Evolutionary conservation across 768 basidiomycete genomes (phyloP).

Genomic region (Naganishia onofrii): DNA sequence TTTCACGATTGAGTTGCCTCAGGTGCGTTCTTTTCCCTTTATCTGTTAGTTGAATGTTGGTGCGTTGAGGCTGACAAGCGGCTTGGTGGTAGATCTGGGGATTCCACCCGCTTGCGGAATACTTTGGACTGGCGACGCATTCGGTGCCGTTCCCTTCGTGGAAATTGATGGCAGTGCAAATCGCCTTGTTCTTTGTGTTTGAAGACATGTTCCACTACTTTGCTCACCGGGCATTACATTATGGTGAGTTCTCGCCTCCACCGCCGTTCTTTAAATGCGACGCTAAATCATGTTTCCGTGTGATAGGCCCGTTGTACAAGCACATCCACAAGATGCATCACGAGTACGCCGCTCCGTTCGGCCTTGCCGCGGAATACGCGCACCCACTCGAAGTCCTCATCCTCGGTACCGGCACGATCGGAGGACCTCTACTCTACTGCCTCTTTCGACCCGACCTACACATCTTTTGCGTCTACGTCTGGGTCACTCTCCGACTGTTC

Average conservation of each 20-base stretch:
- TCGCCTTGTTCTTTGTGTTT: slow-evolving; percentile 86
- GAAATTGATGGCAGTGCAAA: slow-evolving; percentile 68
- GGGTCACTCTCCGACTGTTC: slow-evolving; percentile 91
- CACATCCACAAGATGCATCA: slow-evolving; percentile 97
- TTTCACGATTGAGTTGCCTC: slow-evolving; percentile 89
- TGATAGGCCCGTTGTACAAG: slow-evolving; percentile 66
- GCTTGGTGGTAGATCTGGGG: slow-evolving; percentile 66
- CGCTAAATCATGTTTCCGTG: too few relatives aligned
- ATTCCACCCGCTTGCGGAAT: slow-evolving; percentile 85
- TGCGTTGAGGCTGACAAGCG: not conserved
- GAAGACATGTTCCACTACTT: slow-evolving; percentile 95
- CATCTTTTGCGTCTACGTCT: slow-evolving; percentile 86
- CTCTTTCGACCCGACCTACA: slow-evolving; percentile 72
- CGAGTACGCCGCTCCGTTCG: slow-evolving; percentile 94
- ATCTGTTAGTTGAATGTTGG: not conserved
- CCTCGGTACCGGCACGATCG: slow-evolving; percentile 85
- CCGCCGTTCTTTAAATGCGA: too few relatives aligned
- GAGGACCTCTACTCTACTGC: slow-evolving; percentile 82
- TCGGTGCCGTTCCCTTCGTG: slow-evolving; percentile 84
- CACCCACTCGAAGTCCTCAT: slow-evolving; percentile 96
- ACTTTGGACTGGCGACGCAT: slow-evolving; percentile 84
- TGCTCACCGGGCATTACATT: slow-evolving; percentile 89
- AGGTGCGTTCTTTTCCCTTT: slow-evolving; percentile 67
- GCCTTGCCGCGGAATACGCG: slow-evolving; percentile 88
- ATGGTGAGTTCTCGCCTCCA: slow-evolving; percentile 55